Evolutionary conservation across 352 stramenopile genomes (phyloP), one percentile per base, ranked within the genome.

Genomic region (Pythium oligandrum): DNA sequence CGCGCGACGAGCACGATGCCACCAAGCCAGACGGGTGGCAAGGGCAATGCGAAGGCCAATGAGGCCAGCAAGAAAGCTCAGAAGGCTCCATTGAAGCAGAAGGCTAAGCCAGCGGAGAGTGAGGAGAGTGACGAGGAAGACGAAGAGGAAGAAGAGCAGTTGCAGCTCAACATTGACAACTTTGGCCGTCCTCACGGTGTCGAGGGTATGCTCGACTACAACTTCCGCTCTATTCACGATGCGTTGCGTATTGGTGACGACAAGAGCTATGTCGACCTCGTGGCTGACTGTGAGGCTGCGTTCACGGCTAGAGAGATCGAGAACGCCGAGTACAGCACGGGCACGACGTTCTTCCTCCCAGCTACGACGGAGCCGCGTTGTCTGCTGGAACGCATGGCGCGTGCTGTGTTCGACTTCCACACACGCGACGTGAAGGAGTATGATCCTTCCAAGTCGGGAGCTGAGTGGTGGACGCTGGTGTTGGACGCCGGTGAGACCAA

Each of bases 381-480:
- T 48, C 66, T 67, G 9, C 66, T 95, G 39, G 85, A 95, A 66
- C 68, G 77, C 54, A 64, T 92, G 47, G 83, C 83, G 9, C 48
- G 80, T 31, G 69, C 92, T 53, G 65, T 95, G 9, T 95, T 95
- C 73, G 57, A 82, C 30, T 75, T 84, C 53, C 85, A 95, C 56
- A 77, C 83, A 12, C 57, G 66, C 11, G 54, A 63, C 8, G 51
- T 79, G 9, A 59, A 57, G 33, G 61, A 68, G 51, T 91, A 68
- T 44, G 64, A 90, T 59, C 56, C 37, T 12, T 42, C 48, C 42
- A 83, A 64, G 34, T 89, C 78, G 8, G 87, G 87, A 9, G 85
- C 84, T 9, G 87, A 96, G 70, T 96, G 85, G 85, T 96, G 87
- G 87, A 85, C 87, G 30, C 85, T 94, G 46, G 71, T 93, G 40